phyloP scores from a whole-genome alignment of 2,329 filamentous ascomycete genomes.

The Apiospora koreana region DNA sequence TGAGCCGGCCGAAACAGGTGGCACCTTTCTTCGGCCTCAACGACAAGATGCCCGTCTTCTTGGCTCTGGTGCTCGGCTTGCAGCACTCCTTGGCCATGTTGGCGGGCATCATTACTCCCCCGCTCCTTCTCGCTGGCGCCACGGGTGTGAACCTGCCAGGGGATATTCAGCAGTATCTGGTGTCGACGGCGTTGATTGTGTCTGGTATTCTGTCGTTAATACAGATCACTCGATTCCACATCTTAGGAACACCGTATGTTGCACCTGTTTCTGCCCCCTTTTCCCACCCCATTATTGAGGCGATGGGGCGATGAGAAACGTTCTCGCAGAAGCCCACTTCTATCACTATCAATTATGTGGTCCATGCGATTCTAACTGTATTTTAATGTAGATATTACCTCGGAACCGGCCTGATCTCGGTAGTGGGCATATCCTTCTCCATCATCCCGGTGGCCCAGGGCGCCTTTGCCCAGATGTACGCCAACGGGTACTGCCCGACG shows the following conservation, averaged over 20 bases:
- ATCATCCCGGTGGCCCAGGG: slow-evolving; percentile 74
- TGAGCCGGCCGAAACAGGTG: slow-evolving; percentile 59
- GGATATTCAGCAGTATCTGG: slow-evolving; percentile 71
- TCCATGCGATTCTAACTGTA: background rate
- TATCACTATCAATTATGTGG: background rate
- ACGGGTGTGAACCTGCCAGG: slow-evolving; percentile 63
- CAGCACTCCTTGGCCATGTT: slow-evolving; percentile 81
- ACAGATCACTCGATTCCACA: slow-evolving; percentile 77
- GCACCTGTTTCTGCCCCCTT: background rate
- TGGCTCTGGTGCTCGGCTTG: slow-evolving; percentile 74
- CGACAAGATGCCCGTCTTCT: slow-evolving; percentile 73
- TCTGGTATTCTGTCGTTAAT: slow-evolving; percentile 73
- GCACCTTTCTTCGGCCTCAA: slow-evolving; percentile 85
- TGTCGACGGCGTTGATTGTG: slow-evolving; percentile 77
- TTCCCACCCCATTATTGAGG: background rate
- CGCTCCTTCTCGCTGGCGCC: slow-evolving; percentile 67
- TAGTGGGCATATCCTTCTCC: slow-evolving; percentile 77
- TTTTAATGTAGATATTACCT: slow-evolving; percentile 62
- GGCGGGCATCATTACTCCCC: slow-evolving; percentile 74
- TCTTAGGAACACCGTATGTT: slow-evolving; percentile 62
- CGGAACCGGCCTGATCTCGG: slow-evolving; percentile 78
- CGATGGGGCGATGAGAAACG: background rate
- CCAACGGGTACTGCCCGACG: slow-evolving; percentile 65
- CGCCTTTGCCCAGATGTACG: slow-evolving; percentile 76
- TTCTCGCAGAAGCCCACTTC: background rate